These are phyloP conservation scores for Lyophyllum atratum DNA, from an alignment of 768 basidiomycete species.

Conservation along the genomic window DNA sequence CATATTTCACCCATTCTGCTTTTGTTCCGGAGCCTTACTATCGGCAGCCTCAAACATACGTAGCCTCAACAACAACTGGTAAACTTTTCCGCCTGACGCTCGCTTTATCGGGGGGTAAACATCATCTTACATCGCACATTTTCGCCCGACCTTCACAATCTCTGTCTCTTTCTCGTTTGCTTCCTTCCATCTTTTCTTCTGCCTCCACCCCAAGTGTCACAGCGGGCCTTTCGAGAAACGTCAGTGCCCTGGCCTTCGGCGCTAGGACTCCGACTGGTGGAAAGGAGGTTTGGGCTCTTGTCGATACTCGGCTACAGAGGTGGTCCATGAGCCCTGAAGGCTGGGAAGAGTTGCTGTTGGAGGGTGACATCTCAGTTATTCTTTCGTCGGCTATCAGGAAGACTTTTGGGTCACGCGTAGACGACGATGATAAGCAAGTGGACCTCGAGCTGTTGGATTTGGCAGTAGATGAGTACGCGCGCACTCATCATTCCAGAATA, in stretches of 20 bases:
- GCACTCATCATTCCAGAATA: conserved; percentile 1
- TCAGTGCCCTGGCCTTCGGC: conserved; percentile 64
- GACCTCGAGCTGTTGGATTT: conserved; percentile 79
- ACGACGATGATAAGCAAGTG: conserved; percentile 45
- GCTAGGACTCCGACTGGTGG: conserved; percentile 42
- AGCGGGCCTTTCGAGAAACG: conserved; percentile 55
- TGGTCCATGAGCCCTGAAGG: conserved; percentile 72
- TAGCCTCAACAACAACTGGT: conserved; percentile 70
- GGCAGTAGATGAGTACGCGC: conserved; percentile 54
- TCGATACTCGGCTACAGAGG: conserved; percentile 66
- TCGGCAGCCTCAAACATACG: conserved; percentile 61
- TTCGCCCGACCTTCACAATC: conserved; percentile 60
- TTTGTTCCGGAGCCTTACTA: neutral
- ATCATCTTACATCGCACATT: conserved; percentile 56
- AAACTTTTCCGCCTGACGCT: conserved; percentile 64
- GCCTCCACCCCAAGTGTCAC: conserved; percentile 35
- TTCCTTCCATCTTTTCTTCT: conserved; percentile 46
- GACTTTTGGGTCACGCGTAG: conserved; percentile 36
- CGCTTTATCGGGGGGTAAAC: conserved; percentile 68
- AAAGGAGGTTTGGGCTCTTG: conserved; percentile 65
- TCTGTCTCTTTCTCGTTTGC: conserved; percentile 40
- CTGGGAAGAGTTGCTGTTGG: conserved; percentile 65
- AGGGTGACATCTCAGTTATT: conserved; percentile 54
- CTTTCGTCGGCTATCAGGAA: conserved; percentile 50
- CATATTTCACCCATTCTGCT: conserved; percentile 6